Percentiles rank a stretch among this genome's conserved stretches.
phyloP scores from a whole-genome alignment of 768 basidiomycete species.

The Phanerochaete sordida region DNA sequence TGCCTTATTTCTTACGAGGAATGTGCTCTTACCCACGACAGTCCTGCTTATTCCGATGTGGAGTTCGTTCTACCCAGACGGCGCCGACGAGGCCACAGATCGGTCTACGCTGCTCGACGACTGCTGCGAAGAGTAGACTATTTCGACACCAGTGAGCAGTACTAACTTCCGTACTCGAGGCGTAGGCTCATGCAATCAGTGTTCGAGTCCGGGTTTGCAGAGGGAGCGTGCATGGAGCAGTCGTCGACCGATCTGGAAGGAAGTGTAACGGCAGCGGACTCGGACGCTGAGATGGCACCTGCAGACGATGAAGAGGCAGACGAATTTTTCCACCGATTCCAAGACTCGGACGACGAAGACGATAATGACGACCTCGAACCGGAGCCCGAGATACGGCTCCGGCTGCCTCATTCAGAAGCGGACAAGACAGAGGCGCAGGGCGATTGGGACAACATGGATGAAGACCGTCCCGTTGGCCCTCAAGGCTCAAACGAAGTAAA shows the following conservation, averaged over 20 bases:
- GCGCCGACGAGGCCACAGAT: constrained; percentile 24
- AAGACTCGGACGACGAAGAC: constrained; percentile 55
- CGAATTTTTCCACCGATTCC: constrained; percentile 29
- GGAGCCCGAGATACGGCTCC: constrained; percentile 22
- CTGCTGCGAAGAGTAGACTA: constrained; percentile 73
- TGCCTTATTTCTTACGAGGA: not conserved
- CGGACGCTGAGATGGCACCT: constrained; percentile 36
- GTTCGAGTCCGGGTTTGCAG: constrained; percentile 71
- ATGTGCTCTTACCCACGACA: not conserved
- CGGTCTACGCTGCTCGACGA: constrained; percentile 67
- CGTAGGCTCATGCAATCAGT: constrained; percentile 36
- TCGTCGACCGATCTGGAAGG: constrained; percentile 7
- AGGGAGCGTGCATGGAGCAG: constrained; percentile 34
- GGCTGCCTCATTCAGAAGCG: constrained; percentile 13
- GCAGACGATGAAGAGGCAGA: constrained; percentile 55
- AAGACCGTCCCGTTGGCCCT: not conserved
- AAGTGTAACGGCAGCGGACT: not conserved
- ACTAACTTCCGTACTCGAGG: not conserved
- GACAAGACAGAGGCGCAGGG: not conserved
- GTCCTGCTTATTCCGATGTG: constrained; percentile 78
- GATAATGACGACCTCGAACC: constrained; percentile 48
- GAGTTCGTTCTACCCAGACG: constrained; percentile 66
- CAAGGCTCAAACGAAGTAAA: not conserved
- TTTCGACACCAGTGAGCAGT: constrained; percentile 62
- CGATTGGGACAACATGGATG: not conserved